A percentile compares a stretch with the other conserved stretches of the same genome.
Conservation (phyloP, 805 yeast species). For the Metschnikowia chrysomelidarum region DNA sequence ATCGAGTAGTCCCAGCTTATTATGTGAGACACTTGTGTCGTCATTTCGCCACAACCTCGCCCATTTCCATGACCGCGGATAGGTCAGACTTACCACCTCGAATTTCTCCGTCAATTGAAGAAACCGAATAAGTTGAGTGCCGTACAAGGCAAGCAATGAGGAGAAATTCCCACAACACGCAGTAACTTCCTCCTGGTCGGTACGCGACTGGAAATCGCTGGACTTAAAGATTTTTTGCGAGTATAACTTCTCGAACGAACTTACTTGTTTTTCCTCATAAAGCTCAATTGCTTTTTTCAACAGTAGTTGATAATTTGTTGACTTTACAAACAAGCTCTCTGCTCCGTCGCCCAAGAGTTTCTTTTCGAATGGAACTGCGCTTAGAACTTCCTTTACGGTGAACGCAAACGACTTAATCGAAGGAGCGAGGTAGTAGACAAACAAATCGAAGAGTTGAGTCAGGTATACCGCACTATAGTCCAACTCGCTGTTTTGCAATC, state of each 20-base stretch:
- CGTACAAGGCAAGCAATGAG: slow-evolving; percentile 58
- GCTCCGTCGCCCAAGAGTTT: slow-evolving; percentile 18
- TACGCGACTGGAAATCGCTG: slow-evolving; percentile 36
- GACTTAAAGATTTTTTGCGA: slow-evolving; percentile 49
- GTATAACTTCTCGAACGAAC: slow-evolving; percentile 59
- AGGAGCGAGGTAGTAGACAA: slow-evolving; percentile 69
- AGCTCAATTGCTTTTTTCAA: slow-evolving; percentile 51
- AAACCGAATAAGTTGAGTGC: slow-evolving; percentile 53
- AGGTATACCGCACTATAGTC: slow-evolving; percentile 28
- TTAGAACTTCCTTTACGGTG: slow-evolving; percentile 60
- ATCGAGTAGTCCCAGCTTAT: slow-evolving; percentile 7
- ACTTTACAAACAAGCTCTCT: slow-evolving; percentile 35
- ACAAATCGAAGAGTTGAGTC: slow-evolving; percentile 58
- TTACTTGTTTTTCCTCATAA: slow-evolving; percentile 54
- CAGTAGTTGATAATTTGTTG: slow-evolving; percentile 46
- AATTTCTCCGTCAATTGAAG: slow-evolving; percentile 45
- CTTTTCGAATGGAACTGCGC: slow-evolving; percentile 55
- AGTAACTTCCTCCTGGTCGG: slow-evolving; percentile 76
- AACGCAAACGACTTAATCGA: slow-evolving; percentile 64
- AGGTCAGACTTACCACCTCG: slow-evolving; percentile 22
- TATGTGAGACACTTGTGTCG: slow-evolving; percentile 13
- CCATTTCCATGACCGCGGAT: slow-evolving; percentile 49
- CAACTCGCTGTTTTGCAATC: slow-evolving; percentile 18
- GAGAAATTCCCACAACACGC: slow-evolving; percentile 84
- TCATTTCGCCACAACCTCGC: slow-evolving; percentile 45